These are phyloP conservation scores for Aspergillus novoparasiticus DNA, from an alignment of 2,329 filamentous ascomycete genomes.

Conservation along the genomic window DNA sequence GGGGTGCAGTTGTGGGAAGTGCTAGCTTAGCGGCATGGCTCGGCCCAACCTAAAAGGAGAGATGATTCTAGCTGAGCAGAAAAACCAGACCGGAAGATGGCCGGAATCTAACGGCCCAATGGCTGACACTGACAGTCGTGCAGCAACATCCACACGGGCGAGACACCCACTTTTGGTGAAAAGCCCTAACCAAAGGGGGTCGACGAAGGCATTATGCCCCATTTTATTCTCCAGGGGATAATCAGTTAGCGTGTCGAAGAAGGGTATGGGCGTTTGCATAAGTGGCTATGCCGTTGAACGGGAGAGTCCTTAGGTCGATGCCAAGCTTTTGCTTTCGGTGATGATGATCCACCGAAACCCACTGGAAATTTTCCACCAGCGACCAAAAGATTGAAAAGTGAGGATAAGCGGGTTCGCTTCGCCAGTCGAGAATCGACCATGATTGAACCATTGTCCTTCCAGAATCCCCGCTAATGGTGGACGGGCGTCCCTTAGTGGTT, in stretches of 20 bases:
- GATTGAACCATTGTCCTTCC: conserved; percentile 5
- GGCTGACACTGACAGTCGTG: background rate
- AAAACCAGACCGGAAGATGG: background rate
- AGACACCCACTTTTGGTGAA: background rate
- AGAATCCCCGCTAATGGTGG: conserved; percentile 3
- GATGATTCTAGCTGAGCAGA: conserved; percentile 5
- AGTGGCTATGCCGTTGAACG: conserved; percentile 12
- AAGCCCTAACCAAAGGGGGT: background rate
- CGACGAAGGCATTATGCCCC: background rate
- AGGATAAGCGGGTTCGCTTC: background rate
- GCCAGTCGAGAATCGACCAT: background rate
- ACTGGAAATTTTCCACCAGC: conserved; percentile 4
- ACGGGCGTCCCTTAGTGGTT: background rate
- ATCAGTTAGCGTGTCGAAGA: background rate
- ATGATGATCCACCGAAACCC: conserved; percentile 12
- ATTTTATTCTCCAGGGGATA: background rate
- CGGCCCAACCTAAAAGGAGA: conserved; percentile 7
- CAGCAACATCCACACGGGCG: background rate
- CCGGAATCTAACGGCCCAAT: conserved; percentile 1
- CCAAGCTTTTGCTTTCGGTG: conserved; percentile 23
- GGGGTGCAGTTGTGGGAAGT: conserved; percentile 3
- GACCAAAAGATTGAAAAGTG: background rate
- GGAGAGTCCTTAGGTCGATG: conserved; percentile 4
- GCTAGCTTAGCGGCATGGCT: conserved; percentile 5
- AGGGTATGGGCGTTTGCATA: background rate